Percentiles rank a stretch among this genome's conserved stretches.
Conservation (phyloP, 2,329 filamentous ascomycete species). For the Trichothecium sympodiale region DNA sequence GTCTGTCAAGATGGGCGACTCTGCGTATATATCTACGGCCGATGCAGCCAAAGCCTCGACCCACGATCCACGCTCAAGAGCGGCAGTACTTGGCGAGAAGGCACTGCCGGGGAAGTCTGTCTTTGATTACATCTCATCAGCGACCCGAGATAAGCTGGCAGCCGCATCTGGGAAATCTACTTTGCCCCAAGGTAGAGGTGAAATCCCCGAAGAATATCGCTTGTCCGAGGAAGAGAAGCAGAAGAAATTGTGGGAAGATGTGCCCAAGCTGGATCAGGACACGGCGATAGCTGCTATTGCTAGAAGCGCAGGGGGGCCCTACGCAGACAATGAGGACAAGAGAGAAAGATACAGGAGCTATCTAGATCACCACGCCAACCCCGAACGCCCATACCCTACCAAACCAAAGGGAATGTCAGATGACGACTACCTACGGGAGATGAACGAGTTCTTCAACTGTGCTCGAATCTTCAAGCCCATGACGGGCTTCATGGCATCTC, state of each 20-base stretch:
- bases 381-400: conserved; percentile 36
- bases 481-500: conserved; percentile 82
- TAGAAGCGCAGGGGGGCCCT: conserved; percentile 58
- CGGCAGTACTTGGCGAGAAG: conserved; percentile 69
- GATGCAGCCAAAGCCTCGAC: conserved; percentile 69
- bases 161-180: conserved; percentile 63
- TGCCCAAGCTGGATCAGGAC: conserved; percentile 55
- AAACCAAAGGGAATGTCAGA: conserved; percentile 33
- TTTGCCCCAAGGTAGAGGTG: conserved; percentile 66
- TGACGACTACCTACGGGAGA: conserved; percentile 71
- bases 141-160: conserved; percentile 66
- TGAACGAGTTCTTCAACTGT: conserved; percentile 60
- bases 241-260: conserved; percentile 43
- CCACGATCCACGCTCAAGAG: conserved; percentile 66
- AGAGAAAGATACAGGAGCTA: conserved; percentile 71
- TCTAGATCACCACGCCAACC: conserved; percentile 58
- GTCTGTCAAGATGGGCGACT: conserved; percentile 3
- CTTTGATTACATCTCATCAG: conserved; percentile 80
- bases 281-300: conserved; percentile 58
- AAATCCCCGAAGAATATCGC: conserved; percentile 56
- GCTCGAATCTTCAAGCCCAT: conserved; percentile 78
- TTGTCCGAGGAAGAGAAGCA: conserved; percentile 52
- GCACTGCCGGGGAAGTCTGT: conserved; percentile 80
- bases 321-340: conserved; percentile 72
- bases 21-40: conserved; percentile 51